Base-by-base conservation (phyloP, 2,329 filamentous ascomycete genomes). In the Claviceps monticola region DNA sequence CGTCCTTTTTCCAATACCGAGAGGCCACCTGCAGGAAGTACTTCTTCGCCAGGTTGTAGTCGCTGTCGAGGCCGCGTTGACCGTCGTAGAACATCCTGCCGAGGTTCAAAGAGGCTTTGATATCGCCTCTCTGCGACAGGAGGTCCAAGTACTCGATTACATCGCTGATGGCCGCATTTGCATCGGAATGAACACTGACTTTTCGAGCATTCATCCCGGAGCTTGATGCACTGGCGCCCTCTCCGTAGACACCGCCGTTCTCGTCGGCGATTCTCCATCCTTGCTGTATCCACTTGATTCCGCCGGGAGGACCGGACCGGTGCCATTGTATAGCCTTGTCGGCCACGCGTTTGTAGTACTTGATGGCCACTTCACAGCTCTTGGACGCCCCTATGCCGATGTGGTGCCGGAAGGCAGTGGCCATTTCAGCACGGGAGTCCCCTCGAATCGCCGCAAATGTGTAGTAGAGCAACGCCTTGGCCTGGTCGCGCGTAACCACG, bases 131-230 rank as follows among this genome's bases (percentile, higher is more conserved):
- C 54, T 90, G 82, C 5, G 88, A 88, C 75, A 95, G 84, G 43
- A 95, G 75, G 60, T 95, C 88, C 57, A 95, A 74, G 60, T 95
- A 98, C 64, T 98, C 93, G 54, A 98, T 81, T 16, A 97, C 86
- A 66, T 98, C 91, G 60, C 95, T 89, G 53, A 96, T 80, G 16
- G 88, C 86, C 1, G 89, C 88, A 60, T 95, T 85, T 1, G 85
- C 80, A 62, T 93, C 86, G 2, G 88, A 87, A 57, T 85, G 83
- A 1, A 83, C 77, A 52, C 82, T 81, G 19, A 82, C 80, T 56
- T 83, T 82, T 60, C 84, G 78, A 4, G 89, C 88, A 63, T 95
- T 90, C 52, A 79, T 76, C 4, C 93, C 93, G 0, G 93, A 85
- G 63, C 89, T 96, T 23, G 84, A 84, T 41, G 84, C 87, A 63